Percentiles rank a stretch among this genome's conserved stretches.
Evolutionary conservation across 257 asterid genomes (phyloP).

Genomic region (Apocynum venetum): DNA sequence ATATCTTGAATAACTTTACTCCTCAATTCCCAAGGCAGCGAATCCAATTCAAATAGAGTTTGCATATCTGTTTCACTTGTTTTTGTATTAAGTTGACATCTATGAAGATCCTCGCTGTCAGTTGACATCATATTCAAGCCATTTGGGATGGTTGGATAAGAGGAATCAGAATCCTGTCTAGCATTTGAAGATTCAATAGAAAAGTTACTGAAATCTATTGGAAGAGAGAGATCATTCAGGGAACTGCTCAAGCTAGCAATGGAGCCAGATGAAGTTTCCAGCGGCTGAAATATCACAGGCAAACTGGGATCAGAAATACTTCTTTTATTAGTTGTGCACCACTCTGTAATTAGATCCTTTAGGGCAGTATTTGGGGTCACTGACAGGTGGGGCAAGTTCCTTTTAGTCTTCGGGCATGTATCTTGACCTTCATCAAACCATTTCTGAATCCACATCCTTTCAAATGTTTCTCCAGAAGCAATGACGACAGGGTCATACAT

Average conservation of each 20-base stretch:
- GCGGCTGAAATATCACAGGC: constrained; percentile 26
- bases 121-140: constrained; percentile 15
- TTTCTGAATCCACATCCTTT: constrained; percentile 76
- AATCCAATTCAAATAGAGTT: constrained; percentile 34
- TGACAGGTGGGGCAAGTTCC: constrained; percentile 40
- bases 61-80: constrained; percentile 31
- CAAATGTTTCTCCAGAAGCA: constrained; percentile 81
- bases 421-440: constrained; percentile 82
- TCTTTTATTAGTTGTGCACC: constrained; percentile 47
- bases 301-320: constrained; percentile 44
- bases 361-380: constrained; percentile 55
- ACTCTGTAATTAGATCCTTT: constrained; percentile 54
- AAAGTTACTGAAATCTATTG: constrained; percentile 45
- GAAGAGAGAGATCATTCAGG: constrained; percentile 56
- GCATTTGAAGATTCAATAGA: constrained; percentile 42
- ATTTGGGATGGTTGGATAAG: constrained; percentile 16
- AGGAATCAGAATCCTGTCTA: constrained; percentile 31
- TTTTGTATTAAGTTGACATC: constrained; percentile 12
- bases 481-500: constrained; percentile 89
- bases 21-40: constrained; percentile 68
- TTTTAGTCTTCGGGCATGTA: constrained; percentile 64
- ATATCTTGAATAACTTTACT: constrained; percentile 48
- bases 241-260: constrained; percentile 69
- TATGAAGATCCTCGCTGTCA: constrained; percentile 7
- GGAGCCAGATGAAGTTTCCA: constrained; percentile 58